Conservation (phyloP, 2,329 filamentous ascomycete species). For the Sarocladiaceae sp. region DNA sequence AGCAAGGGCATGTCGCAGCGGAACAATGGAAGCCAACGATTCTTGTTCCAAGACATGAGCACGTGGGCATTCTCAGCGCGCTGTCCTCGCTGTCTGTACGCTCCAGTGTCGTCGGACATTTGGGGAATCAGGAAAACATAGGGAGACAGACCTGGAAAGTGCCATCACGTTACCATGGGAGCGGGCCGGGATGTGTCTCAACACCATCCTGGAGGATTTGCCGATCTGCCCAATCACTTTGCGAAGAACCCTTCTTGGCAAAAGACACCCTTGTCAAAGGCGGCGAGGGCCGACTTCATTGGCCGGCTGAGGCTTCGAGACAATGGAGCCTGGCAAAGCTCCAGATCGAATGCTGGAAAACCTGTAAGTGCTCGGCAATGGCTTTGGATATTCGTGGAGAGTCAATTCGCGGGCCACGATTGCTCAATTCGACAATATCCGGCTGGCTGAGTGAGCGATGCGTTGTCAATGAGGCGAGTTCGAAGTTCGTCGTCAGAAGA, state of each 20-base stretch:
- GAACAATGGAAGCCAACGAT: neutral
- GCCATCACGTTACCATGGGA: conserved; percentile 3
- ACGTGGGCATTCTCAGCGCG: neutral
- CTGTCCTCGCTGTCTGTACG: neutral
- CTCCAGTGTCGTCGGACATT: neutral
- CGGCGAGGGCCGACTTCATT: neutral
- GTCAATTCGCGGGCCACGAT: neutral
- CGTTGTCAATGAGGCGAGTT: conserved; percentile 9
- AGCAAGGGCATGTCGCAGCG: neutral
- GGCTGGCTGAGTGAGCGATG: conserved; percentile 8
- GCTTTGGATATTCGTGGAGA: neutral
- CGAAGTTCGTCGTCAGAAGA: neutral
- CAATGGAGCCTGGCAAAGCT: neutral
- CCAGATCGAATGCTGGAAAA: neutral
- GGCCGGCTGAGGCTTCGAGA: neutral
- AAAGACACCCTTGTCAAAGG: neutral
- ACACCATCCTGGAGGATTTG: conserved; percentile 4
- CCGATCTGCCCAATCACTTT: conserved; percentile 1
- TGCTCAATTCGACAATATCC: neutral
- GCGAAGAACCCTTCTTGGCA: neutral
- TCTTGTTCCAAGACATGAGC: neutral
- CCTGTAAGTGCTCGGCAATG: neutral
- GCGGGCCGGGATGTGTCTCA: neutral
- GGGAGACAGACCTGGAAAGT: neutral
- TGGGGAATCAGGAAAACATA: neutral